Percentiles rank a stretch among this genome's conserved stretches.
These are phyloP conservation scores for Albophoma yamanashiensis DNA, from an alignment of 2,329 filamentous ascomycete species.

Conservation along the genomic window DNA sequence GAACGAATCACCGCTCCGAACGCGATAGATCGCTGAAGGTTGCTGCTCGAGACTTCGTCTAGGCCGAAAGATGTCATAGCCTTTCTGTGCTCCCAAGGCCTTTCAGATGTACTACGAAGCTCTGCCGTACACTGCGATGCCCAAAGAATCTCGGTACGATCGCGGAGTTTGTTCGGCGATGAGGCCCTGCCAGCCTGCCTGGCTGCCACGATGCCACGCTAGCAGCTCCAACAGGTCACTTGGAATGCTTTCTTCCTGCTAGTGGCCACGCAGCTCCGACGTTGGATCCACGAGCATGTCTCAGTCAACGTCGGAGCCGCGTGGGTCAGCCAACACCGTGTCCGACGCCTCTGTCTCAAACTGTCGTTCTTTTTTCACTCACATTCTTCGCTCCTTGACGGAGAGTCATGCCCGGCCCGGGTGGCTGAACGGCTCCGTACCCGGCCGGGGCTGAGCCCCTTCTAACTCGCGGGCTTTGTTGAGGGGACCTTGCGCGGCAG, in stretches of 20 bases:
- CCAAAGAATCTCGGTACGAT: background rate
- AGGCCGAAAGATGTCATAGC: background rate
- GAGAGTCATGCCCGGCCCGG: background rate
- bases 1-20: background rate
- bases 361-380: background rate
- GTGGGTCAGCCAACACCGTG: conserved; percentile 2
- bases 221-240: background rate
- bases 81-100: background rate
- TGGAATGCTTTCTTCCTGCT: background rate
- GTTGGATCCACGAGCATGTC: background rate
- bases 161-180: background rate
- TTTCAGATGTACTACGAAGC: background rate
- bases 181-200: background rate
- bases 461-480: background rate
- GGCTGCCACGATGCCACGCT: background rate
- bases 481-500: background rate
- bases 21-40: background rate
- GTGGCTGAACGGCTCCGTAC: conserved; percentile 1
- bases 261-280: background rate
- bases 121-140: background rate
- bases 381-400: background rate
- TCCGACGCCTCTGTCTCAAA: background rate
- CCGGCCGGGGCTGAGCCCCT: background rate
- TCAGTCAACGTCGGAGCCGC: background rate
- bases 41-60: background rate